Evolutionary conservation across 495 filamentous ascomycete genomes (phyloP), one percentile per base, ranked within the genome.

Genomic region (Aspergillus baeticus): DNA sequence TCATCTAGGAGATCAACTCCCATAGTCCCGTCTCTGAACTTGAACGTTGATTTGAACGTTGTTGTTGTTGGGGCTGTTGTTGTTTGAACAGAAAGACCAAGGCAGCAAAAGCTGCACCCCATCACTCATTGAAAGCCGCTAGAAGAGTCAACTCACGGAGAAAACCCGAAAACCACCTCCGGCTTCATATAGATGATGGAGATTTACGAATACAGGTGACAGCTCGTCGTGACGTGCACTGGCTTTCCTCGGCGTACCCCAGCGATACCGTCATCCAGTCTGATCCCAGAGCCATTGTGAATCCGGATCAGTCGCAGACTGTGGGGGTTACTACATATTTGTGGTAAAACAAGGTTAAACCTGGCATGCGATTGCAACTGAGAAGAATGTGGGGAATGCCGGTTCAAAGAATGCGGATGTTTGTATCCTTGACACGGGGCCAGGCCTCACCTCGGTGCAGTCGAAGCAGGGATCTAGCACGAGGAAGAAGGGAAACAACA

Each of bases 241-340:
- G 18, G 39, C 31, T 33, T 35, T 29, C 17, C 20, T 26, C 11
- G 10, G 31, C 11, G 11, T n/a, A 22, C 26, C 41, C 18, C 44
- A 44, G 48, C 55, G 20, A 60, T 63, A 57, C 61, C 61, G 62
- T 64, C 62, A 64, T 61, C 46, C 42, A 54, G 20, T 21, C 46
- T 45, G 20, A 10, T 59, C 10, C n/a, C 41, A 58, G 51, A 15
- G 23, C 17, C 22, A 31, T 35, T 31, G 22, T 10, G n/a, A 22
- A 8, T 17, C 36, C 46, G 54, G 54, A 57, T 50, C 22, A 21
- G 36, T 44, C 37, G 45, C 36, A 6, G 18, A 38, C 2, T 18
- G n/a, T 47, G 10, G 33, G 38, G 15, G 14, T 37, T 36, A n/a
- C 29, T 18, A 34, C 6, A 18, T 13, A 51, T 33, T 34, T 14